Percentiles rank a stretch among this genome's conserved stretches.
phyloP scores from a whole-genome alignment of 139 green algal species.

The Monoraphidium neglectum region DNA sequence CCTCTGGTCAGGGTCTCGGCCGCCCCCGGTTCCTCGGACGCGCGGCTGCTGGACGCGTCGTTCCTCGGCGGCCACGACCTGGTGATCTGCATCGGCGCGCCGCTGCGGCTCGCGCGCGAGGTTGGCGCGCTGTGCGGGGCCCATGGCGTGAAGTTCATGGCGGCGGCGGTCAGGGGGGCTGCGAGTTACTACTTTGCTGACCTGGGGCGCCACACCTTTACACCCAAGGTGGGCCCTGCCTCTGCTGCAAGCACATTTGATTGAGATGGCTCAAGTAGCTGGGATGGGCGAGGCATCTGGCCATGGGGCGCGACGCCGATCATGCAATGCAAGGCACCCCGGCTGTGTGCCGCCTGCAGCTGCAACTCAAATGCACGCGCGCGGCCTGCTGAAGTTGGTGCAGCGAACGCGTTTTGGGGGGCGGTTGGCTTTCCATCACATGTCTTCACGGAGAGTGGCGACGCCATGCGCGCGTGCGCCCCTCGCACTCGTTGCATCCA shows the following conservation, averaged over 20 bases:
- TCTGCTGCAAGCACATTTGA: too few species aligned
- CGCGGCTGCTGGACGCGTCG: not conserved
- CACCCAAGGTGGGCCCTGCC: too few species aligned
- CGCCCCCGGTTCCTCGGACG: conserved; percentile 17
- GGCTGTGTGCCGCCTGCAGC: too few species aligned
- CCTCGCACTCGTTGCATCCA: not conserved
- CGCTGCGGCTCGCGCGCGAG: conserved; percentile 14
- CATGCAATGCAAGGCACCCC: too few species aligned
- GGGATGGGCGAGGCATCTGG: too few species aligned
- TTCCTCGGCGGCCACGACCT: conserved; percentile 45
- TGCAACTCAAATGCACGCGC: conserved; percentile 53
- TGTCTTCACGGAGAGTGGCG: too few species aligned
- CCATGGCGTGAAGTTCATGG: conserved; percentile 63
- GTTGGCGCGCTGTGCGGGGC: conserved; percentile 43
- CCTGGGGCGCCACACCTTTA: conserved; percentile 64
- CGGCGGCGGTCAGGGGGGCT: conserved; percentile 45
- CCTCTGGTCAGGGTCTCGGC: conserved; percentile 72
- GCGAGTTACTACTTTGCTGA: conserved; percentile 73
- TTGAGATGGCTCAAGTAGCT: too few species aligned
- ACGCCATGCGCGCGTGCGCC: not conserved
- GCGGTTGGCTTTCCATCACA: not conserved
- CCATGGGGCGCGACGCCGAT: too few species aligned
- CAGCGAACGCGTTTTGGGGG: not conserved
- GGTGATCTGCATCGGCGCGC: conserved; percentile 49
- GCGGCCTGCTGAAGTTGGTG: not conserved